These are phyloP conservation scores for Penicillium sclerotiorum DNA, from an alignment of 2,329 filamentous ascomycete genomes.

Conservation along the genomic window DNA sequence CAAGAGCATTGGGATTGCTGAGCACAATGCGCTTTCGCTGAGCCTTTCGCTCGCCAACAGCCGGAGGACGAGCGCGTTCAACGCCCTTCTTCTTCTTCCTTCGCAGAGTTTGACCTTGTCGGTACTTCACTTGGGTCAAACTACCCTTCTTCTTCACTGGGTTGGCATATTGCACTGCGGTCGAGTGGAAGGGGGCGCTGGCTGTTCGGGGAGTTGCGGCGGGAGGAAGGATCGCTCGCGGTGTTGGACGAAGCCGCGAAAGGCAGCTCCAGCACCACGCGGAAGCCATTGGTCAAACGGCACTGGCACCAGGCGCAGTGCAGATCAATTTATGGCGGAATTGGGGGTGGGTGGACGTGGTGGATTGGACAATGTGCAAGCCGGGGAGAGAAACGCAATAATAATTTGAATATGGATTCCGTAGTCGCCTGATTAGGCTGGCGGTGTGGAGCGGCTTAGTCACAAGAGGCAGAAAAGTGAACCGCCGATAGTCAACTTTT, in stretches of 20 bases:
- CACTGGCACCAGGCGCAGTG: constrained; percentile 38
- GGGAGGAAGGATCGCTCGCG: constrained; percentile 40
- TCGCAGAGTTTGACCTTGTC: constrained; percentile 42
- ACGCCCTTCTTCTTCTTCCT: constrained; percentile 48
- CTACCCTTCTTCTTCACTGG: constrained; percentile 55
- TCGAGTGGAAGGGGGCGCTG: constrained; percentile 49
- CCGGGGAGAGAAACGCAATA: constrained; percentile 18
- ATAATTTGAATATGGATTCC: constrained; percentile 32
- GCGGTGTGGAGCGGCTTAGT: constrained; percentile 25
- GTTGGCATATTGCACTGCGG: constrained; percentile 40
- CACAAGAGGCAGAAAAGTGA: constrained; percentile 20
- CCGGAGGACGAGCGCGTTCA: constrained; percentile 61
- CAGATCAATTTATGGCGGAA: constrained; percentile 28
- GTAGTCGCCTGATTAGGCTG: constrained; percentile 26
- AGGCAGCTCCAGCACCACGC: constrained; percentile 63
- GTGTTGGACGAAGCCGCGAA: constrained; percentile 49
- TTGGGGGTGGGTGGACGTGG: constrained; percentile 14
- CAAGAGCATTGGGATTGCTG: constrained; percentile 89
- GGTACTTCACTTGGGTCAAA: constrained; percentile 37
- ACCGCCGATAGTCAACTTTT: constrained; percentile 37
- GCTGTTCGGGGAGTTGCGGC: constrained; percentile 49
- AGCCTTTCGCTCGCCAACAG: constrained; percentile 80
- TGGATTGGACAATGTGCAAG: constrained; percentile 12
- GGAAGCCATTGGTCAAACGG: constrained; percentile 55
- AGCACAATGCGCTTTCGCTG: constrained; percentile 86